Evolutionary conservation across 371 early-diverging fungal species (phyloP).

Genomic region (Mortierella sp.): DNA sequence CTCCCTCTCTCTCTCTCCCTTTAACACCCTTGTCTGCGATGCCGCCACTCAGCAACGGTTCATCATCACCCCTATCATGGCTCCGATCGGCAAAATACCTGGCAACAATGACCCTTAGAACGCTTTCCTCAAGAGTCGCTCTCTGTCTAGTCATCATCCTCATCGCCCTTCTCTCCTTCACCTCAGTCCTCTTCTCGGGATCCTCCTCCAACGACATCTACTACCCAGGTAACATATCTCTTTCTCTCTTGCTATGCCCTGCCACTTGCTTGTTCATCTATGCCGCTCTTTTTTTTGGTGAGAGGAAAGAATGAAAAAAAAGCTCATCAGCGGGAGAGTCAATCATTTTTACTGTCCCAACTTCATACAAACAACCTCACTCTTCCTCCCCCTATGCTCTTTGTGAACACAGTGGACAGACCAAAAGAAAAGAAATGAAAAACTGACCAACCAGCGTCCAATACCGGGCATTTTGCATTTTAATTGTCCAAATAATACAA

Average conservation of each 20-base stretch:
- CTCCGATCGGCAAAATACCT: slow-evolving; percentile 25
- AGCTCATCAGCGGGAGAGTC: not conserved
- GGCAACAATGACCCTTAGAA: slow-evolving; percentile 24
- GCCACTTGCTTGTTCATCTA: not conserved
- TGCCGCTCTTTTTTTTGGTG: not conserved
- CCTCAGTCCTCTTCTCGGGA: slow-evolving; percentile 47
- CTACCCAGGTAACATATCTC: slow-evolving; percentile 48
- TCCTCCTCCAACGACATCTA: slow-evolving; percentile 46
- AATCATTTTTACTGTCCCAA: too few species aligned
- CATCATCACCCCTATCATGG: slow-evolving; percentile 28
- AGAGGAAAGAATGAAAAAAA: not conserved
- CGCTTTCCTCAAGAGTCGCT: slow-evolving; percentile 39
- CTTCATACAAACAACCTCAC: too few species aligned
- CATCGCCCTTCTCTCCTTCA: slow-evolving; percentile 45
- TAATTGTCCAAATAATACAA: not conserved
- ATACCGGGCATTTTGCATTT: not conserved
- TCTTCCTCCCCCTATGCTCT: not conserved
- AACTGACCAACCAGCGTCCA: not conserved
- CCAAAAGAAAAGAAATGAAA: not conserved
- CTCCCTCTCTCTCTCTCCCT: not conserved
- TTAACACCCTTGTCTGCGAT: slow-evolving; percentile 6
- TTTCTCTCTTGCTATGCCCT: not conserved
- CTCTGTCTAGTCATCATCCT: slow-evolving; percentile 40
- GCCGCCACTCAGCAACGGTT: slow-evolving; percentile 39
- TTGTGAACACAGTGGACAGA: not conserved